These are phyloP conservation scores for Rhododendron kiyosumense DNA, from an alignment of 148 eudicot species.

Conservation along the genomic window DNA sequence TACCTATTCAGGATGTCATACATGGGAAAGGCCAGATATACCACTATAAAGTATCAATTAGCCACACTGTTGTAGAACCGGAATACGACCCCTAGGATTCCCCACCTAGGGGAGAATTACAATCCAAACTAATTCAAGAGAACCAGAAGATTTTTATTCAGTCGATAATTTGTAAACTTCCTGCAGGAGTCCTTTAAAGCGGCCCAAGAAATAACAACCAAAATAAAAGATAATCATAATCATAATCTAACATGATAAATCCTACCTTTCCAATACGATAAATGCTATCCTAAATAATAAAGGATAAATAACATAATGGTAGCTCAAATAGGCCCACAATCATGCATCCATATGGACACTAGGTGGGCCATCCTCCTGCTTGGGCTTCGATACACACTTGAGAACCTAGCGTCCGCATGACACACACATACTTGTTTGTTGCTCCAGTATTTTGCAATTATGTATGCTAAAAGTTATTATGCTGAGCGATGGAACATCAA, in stretches of 20 bases:
- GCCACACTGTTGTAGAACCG: background rate
- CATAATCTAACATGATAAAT: background rate
- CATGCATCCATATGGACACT: background rate
- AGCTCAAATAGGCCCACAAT: background rate
- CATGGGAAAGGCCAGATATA: background rate
- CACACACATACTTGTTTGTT: no score
- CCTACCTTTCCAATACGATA: background rate
- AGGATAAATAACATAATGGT: background rate
- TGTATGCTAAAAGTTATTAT: background rate
- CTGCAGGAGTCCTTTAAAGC: background rate
- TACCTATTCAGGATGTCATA: background rate
- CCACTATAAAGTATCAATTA: background rate
- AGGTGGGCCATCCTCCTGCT: background rate
- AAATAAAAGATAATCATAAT: background rate
- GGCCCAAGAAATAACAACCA: background rate
- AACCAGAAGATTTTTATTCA: background rate
- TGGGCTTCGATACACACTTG: background rate
- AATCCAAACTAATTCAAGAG: background rate
- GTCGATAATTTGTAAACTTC: background rate
- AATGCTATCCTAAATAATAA: background rate
- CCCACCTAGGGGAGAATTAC: background rate
- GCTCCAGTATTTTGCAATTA: background rate
- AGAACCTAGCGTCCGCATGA: background rate
- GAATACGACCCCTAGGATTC: background rate
- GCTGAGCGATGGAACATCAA: background rate